Evolutionary conservation across 2,329 filamentous ascomycete genomes (phyloP).

Genomic region (Aspergillus aculeatinus): DNA sequence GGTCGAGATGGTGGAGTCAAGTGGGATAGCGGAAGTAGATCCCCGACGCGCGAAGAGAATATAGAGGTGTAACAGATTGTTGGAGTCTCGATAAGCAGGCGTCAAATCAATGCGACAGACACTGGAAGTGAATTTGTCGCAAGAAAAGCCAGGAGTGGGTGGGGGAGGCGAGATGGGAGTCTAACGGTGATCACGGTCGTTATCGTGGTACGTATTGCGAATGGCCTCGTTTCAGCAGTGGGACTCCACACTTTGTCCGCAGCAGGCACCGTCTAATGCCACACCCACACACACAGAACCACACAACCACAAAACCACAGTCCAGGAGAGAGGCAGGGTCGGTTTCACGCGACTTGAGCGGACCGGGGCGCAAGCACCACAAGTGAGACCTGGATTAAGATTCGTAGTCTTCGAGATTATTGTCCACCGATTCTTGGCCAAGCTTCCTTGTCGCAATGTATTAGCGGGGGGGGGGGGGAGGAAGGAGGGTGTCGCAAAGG

Average conservation of each 20-base stretch:
- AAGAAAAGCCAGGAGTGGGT: not conserved
- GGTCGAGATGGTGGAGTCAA: not conserved
- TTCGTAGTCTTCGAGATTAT: slow-evolving; percentile 18
- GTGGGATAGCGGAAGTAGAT: not conserved
- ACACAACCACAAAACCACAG: slow-evolving; percentile 11
- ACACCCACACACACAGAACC: slow-evolving; percentile 11
- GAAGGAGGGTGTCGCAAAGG: slow-evolving; percentile 10
- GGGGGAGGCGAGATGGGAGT: slow-evolving; percentile 4
- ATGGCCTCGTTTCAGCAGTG: slow-evolving; percentile 17
- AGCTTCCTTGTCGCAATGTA: not conserved
- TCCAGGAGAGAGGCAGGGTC: slow-evolving; percentile 5
- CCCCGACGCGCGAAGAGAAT: not conserved
- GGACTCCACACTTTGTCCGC: slow-evolving; percentile 19
- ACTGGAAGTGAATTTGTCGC: not conserved
- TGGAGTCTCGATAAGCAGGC: not conserved
- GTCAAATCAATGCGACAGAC: not conserved
- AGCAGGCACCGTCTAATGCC: slow-evolving; percentile 10
- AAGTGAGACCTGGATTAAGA: slow-evolving; percentile 7
- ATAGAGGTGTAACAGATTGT: not conserved
- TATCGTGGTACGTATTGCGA: slow-evolving; percentile 9
- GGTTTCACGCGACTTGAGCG: slow-evolving; percentile 20
- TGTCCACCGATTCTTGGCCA: slow-evolving; percentile 14
- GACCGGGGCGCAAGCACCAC: slow-evolving; percentile 11
- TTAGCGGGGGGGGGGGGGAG: not conserved
- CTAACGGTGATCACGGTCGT: slow-evolving; percentile 9